Base-by-base conservation (phyloP, 192 early-diverging fungal genomes). In the Glomus cerebriforme region DNA sequence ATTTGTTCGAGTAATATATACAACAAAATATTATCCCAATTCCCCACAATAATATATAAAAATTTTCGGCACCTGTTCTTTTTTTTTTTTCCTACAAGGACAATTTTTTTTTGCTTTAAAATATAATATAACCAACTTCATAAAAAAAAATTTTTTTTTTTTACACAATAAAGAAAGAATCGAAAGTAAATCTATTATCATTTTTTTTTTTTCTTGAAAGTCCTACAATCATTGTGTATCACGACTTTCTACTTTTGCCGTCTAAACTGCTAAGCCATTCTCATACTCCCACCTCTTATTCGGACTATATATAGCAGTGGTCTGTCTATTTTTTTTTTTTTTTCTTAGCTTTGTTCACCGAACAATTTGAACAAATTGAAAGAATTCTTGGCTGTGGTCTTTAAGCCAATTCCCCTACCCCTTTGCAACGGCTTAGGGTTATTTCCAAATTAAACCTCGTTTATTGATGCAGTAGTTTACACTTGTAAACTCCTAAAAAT, bases 161-260 rank as follows among this genome's bases (percentile, higher is more conserved):
- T 54, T 17, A 4, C 15, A 17, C 1, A 54, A 19, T 4, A 54
- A 54, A 19, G 17, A 54, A 19, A 54, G 5, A 2, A 0, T 19
- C 17, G 15, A 49, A 54, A 17, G 17, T 13, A 54, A 19, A 5
- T 54, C 47, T 54, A 54, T 54, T 54, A 54, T 54, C 47, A 39
- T 49, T 54, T 19, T 54, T 19, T 43, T 43, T 43, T 54, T 19
- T 19, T 54, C 47, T 54, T 54, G 17, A 54, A 54, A 54, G 47
- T 68, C 34, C 62, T 64, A 27, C 62, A 64, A 72, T 49, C 45
- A 22, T 72, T 72, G 68, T 54, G 70, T 72, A n/a, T 49, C 70
- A 45, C 70, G 27, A 45, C 70, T 49, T 24, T 24, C 26, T 72
- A 29, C 45, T 54, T 49, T 72, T 72, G 22, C 45, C 70, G 37